A percentile compares a stretch with the other conserved stretches of the same genome.
These are phyloP conservation scores for Puccinia coronata DNA, from an alignment of 1,284 basidiomycete species.

Conservation along the genomic window DNA sequence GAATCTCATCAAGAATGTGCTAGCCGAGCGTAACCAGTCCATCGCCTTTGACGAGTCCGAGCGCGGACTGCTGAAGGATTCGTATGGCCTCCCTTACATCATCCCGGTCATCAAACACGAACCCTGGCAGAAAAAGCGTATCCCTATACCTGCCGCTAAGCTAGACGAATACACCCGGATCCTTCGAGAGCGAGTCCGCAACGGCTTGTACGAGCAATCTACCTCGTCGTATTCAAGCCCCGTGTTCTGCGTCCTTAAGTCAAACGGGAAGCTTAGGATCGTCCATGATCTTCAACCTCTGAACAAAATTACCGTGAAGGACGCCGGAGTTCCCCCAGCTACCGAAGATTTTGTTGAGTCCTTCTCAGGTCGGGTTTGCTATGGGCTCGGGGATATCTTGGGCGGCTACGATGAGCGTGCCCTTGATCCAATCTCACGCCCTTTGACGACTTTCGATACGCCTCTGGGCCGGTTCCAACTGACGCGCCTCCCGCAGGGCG, in stretches of 20 bases:
- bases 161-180: not conserved
- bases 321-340: not conserved
- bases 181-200: not conserved
- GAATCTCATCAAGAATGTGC: not conserved
- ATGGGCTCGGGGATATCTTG: not conserved
- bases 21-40: not conserved
- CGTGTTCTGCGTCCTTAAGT: not conserved
- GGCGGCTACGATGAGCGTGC: too few relatives aligned
- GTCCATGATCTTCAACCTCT: slow-evolving; percentile 15
- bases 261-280: not conserved
- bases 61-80: not conserved
- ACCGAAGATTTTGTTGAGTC: not conserved
- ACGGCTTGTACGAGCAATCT: not conserved
- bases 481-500: not conserved
- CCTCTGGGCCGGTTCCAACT: too few relatives aligned
- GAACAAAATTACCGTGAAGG: slow-evolving; percentile 25
- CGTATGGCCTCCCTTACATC: slow-evolving; percentile 1
- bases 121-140: not conserved
- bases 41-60: not conserved
- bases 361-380: not conserved
- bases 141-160: not conserved
- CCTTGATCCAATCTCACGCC: not conserved
- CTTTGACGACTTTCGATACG: too few relatives aligned
- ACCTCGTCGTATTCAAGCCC: not conserved
- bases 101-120: not conserved